Evolutionary conservation across 768 basidiomycete genomes (phyloP), one percentile per base, ranked within the genome.

Genomic region (Artomyces pyxidatus): DNA sequence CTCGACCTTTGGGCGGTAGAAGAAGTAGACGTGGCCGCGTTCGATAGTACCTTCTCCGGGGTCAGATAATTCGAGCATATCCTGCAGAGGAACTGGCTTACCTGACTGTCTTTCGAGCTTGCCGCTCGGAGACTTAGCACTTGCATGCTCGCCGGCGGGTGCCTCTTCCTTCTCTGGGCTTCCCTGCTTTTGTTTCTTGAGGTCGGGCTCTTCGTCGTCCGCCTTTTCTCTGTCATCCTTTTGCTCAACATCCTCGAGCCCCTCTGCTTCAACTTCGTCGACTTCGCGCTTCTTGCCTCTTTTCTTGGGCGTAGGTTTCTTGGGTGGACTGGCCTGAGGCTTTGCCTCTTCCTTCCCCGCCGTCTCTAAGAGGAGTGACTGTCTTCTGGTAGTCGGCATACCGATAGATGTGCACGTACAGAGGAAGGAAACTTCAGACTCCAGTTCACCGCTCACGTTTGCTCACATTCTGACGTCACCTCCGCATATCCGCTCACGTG

Each of bases 11-110:
- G 80, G 80, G 10, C 77, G 74, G 57, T 79, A 83, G 64, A 81
- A 76, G 61, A 83, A 81, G 63, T 82, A 82, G 39, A 83, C 70
- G 52, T 80, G 75, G 8, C 78, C 79, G 14, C 78, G 65, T 55
- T 81, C 77, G 44, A 77, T 77, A 9, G 73, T 74, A 8, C 77
- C 77, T 80, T 42, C 9, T 26, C 47, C 25, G 19, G 16, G 14
- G 23, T 30, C 16, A 14, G 21, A 29, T 6, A 46, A 37, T 29
- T 4, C 40, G 4, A 28, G 28, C 26, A 27, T 21, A 28, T 6
- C 6, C 2, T n/a, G 26, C 11, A 9, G 22, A 21, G 6, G 5
- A 11, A 16, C 26, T 5, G 22, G 29, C 25, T 27, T 44, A 44
- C 17, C 19, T 41, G 19, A 7, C 10, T 23, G 16, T 17, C 4